Base-by-base conservation (phyloP, 2,329 filamentous ascomycete genomes). In the Lanzia echinophila region DNA sequence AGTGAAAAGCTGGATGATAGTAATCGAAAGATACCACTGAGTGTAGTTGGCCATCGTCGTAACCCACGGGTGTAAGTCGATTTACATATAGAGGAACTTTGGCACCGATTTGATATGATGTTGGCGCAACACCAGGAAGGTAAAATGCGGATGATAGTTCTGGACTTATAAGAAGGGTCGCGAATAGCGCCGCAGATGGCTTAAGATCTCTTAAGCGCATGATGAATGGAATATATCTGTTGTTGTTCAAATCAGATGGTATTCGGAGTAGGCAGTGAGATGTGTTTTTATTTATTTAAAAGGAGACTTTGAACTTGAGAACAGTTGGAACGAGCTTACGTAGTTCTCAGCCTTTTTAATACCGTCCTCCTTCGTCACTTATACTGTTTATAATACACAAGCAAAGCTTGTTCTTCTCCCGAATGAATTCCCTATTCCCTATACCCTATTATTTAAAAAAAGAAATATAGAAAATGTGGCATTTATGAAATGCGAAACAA, bases 1-100 rank as follows among this genome's bases (percentile, higher is more conserved):
- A 96, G 67, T 88, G 84, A 72, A 99, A 95, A 3, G 80, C 80
- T 6, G 84, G 81, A 64, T 94, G 84, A 70, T 99, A 99, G 76
- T 99, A 97, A 72, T 97, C 92, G 77, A 88, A 99, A 4, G 92
- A 88, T 65, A 97, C 85, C 52, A 96, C 86, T n/a, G 91, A 95
- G 69, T 90, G 89, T 39, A 97, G 78, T 63, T 90, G 86, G 24
- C 86, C 81, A 71, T 96, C 90, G 60, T 82, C 79, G 56, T 82
- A 78, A 44, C 90, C 84, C 44, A 91, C 83, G 3, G 94, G 92
- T 41, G 89, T 94, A 65, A 99, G 86, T 68, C 86, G 86, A 74
- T 99, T 99, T 70, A 99, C 94, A 66, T 88, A 86, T 47, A 99
- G 81, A 22, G 91, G 89, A 22, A 99, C 94, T 24, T 74, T 74